Evolutionary conservation across 306 rosid species (phyloP).

Genomic region (Cicer cuneatum): DNA sequence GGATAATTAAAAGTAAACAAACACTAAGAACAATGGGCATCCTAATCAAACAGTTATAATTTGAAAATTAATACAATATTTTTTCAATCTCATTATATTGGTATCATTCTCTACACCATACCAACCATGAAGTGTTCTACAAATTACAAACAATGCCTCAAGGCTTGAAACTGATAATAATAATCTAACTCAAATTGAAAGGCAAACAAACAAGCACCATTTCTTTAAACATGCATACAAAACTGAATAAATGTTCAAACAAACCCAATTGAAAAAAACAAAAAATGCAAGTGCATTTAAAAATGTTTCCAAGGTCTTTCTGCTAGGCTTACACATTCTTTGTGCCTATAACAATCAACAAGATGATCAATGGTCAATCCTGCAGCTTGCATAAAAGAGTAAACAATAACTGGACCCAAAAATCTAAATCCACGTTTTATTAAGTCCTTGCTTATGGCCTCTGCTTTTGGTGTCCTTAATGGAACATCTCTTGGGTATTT

Average conservation of each 20-base stretch:
- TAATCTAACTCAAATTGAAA: not conserved
- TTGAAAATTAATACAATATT: no score
- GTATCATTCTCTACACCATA: no score
- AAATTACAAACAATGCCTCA: not conserved
- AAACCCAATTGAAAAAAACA: constrained; percentile 3
- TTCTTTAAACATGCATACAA: constrained; percentile 21
- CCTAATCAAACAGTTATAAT: no score
- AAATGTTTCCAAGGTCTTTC: constrained; percentile 98
- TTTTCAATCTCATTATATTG: no score
- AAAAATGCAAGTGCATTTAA: constrained; percentile 34
- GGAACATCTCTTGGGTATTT: constrained; percentile 86
- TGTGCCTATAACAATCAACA: constrained; percentile 75
- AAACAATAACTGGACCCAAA: constrained; percentile 84
- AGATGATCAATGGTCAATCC: constrained; percentile 93
- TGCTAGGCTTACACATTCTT: constrained; percentile 77
- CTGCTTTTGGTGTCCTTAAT: constrained; percentile 80
- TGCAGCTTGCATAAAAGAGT: constrained; percentile 97
- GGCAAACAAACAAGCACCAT: not conserved
- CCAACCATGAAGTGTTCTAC: no score
- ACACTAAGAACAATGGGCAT: no score
- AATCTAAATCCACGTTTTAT: constrained; percentile 76
- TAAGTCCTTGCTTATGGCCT: constrained; percentile 80
- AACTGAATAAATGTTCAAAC: constrained; percentile 8
- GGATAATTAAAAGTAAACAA: no score
- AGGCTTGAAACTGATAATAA: not conserved